phyloP scores from a whole-genome alignment of 331 rosid species.

The Rhamnella rubrinervis region DNA sequence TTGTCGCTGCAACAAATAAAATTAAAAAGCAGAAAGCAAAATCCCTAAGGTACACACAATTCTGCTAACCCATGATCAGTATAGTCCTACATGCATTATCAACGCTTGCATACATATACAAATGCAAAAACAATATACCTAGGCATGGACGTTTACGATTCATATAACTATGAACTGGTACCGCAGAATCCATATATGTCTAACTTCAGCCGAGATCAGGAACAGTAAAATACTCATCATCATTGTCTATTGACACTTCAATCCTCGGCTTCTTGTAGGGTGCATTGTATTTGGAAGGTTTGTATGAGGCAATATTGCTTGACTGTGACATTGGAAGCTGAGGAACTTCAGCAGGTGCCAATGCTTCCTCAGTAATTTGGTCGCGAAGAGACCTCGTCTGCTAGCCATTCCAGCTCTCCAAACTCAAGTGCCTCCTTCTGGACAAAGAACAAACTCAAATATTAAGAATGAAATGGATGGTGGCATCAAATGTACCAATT shows the following conservation, averaged over 20 bases:
- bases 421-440: slow-evolving; percentile 80
- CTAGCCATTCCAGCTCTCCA: slow-evolving; percentile 90
- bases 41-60: not conserved
- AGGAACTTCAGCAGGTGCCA: slow-evolving; percentile 95
- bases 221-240: slow-evolving; percentile 77
- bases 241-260: slow-evolving; percentile 61
- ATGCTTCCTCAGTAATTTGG: slow-evolving; percentile 56
- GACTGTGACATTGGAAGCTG: slow-evolving; percentile 61
- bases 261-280: slow-evolving; percentile 78
- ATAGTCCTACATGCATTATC: slow-evolving; percentile 26
- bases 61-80: slow-evolving; percentile 16
- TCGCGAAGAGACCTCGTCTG: slow-evolving; percentile 73
- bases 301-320: slow-evolving; percentile 38
- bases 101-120: slow-evolving; percentile 21
- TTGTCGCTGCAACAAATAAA: not conserved
- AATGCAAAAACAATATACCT: slow-evolving; percentile 18
- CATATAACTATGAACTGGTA: slow-evolving; percentile 21
- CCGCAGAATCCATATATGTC: slow-evolving; percentile 1
- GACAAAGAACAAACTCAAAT: not conserved
- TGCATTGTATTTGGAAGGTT: slow-evolving; percentile 45
- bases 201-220: slow-evolving; percentile 81
- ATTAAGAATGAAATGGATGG: not conserved
- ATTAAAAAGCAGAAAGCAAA: not conserved
- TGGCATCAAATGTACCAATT: not conserved
- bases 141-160: slow-evolving; percentile 32